phyloP scores from a whole-genome alignment of 306 rosid species.

The Quercus bicolor region DNA sequence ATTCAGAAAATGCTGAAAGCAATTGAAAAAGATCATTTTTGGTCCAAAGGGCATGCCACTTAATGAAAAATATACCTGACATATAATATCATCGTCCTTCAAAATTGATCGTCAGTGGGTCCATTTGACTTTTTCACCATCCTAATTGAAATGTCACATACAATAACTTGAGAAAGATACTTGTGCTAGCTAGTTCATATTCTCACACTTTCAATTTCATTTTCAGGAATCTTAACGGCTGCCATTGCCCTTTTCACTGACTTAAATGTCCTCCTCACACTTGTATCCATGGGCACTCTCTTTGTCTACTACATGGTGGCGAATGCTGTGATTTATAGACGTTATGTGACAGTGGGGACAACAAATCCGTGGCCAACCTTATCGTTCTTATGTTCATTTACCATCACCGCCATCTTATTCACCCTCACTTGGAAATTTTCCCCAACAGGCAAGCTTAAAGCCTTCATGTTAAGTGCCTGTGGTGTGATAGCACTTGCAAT shows the following conservation, averaged over 20 bases:
- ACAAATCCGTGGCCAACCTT: conserved; percentile 87
- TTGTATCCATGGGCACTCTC: conserved; percentile 90
- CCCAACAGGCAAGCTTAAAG: conserved; percentile 50
- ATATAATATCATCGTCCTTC: neutral
- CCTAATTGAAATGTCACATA: neutral
- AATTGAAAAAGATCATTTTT: neutral
- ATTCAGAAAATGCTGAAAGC: conserved; percentile 27
- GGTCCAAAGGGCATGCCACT: neutral
- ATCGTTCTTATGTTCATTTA: conserved; percentile 66
- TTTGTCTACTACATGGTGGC: conserved; percentile 98
- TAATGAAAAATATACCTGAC: no score
- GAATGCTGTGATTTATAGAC: conserved; percentile 79
- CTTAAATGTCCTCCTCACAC: conserved; percentile 62
- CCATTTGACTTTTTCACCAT: conserved; percentile 31
- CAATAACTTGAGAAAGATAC: no score
- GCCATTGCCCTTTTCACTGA: conserved; percentile 84
- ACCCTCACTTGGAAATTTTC: conserved; percentile 66
- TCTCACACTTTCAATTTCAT: conserved; percentile 24
- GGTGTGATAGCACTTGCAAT: conserved; percentile 47
- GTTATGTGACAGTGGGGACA: conserved; percentile 64
- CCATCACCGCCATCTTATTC: conserved; percentile 57
- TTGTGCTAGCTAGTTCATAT: neutral
- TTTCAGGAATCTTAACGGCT: conserved; percentile 88
- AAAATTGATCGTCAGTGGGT: conserved; percentile 33
- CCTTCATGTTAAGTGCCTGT: conserved; percentile 44